These are phyloP conservation scores for Tetrahymena elliotti DNA, from an alignment of 73 alveolate genomes.

Conservation along the genomic window DNA sequence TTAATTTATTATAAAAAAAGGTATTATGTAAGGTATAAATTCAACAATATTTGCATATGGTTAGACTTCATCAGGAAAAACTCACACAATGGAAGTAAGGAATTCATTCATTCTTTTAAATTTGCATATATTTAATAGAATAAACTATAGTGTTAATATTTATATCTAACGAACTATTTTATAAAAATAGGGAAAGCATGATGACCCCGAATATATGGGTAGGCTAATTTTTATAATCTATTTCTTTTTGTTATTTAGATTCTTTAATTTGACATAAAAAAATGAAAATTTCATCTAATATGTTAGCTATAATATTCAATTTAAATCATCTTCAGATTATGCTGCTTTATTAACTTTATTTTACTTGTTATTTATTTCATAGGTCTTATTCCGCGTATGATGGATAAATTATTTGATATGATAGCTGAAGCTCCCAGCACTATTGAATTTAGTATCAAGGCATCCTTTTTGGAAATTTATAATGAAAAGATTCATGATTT, in stretches of 20 bases:
- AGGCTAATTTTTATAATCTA: not conserved
- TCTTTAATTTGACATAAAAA: no score
- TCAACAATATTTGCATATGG: constrained; percentile 97
- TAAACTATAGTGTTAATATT: not conserved
- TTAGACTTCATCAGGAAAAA: constrained; percentile 94
- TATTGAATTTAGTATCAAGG: constrained; percentile 69
- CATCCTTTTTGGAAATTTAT: constrained; percentile 82
- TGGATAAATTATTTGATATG: constrained; percentile 60
- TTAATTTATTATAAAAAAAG: not conserved
- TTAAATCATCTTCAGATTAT: no score
- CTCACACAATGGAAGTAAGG: constrained; percentile 94
- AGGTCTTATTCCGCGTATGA: constrained; percentile 90
- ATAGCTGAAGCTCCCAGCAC: constrained; percentile 56
- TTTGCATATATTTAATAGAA: not conserved
- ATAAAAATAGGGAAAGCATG: not conserved
- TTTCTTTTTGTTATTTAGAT: not conserved
- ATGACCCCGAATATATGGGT: not conserved
- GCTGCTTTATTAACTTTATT: not conserved
- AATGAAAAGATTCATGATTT: constrained; percentile 84
- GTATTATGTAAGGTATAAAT: constrained; percentile 86
- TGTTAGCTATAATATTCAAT: no score
- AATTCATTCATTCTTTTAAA: not conserved
- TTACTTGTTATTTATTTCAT: constrained; percentile 37
- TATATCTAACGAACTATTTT: not conserved
- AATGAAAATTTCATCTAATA: no score